Evolutionary conservation across 176 grass and related monocot genomes (phyloP).

Genomic region (Musa acuminata): DNA sequence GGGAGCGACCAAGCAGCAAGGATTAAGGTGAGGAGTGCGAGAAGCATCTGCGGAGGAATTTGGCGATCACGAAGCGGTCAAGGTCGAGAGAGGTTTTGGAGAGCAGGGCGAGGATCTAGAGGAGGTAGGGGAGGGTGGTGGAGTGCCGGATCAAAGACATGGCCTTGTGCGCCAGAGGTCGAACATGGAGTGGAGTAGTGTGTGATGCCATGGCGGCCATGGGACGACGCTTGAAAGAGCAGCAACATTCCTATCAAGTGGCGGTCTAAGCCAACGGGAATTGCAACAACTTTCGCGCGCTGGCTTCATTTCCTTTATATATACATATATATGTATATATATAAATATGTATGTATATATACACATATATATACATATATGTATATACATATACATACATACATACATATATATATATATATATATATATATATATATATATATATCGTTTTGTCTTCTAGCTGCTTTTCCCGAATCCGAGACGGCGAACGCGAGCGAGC

Average conservation of each 20-base stretch:
- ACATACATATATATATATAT: no score
- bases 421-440: no score
- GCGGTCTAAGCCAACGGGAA: not conserved
- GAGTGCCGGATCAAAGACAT: slow-evolving; percentile 8
- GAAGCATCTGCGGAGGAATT: slow-evolving; percentile 12
- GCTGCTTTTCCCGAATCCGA: no score
- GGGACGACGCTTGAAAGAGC: not conserved
- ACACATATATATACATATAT: no score
- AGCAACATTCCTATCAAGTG: not conserved
- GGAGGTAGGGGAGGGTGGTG: slow-evolving; percentile 2
- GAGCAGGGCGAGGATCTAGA: slow-evolving; percentile 5
- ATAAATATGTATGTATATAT: no score
- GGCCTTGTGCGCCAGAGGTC: not conserved
- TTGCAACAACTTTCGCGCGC: no score
- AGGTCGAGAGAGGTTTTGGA: slow-evolving; percentile 10
- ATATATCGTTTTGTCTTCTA: no score
- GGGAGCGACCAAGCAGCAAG: not conserved
- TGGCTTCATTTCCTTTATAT: no score
- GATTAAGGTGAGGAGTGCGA: not conserved
- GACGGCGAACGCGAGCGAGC: not conserved
- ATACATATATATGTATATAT: no score
- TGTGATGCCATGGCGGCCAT: not conserved
- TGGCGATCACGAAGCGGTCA: slow-evolving; percentile 6
- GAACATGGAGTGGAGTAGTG: no score
- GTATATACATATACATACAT: no score